A percentile compares a stretch with the other conserved stretches of the same genome.
Evolutionary conservation across 345 rosid species (phyloP).

Genomic region (Rhodamnia rubescens): DNA sequence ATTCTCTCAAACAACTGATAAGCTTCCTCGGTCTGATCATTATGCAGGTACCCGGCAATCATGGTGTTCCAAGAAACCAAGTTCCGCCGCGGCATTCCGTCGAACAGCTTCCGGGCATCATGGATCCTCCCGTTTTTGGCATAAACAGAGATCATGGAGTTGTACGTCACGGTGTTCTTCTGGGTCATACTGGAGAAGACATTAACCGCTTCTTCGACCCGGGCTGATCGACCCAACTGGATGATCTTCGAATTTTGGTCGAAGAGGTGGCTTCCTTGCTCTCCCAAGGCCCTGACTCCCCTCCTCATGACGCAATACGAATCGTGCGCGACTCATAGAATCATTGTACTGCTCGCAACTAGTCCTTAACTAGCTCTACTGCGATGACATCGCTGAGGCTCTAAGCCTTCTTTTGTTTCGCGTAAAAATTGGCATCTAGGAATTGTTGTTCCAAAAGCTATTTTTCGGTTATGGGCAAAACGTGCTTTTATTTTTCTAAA

Average conservation of each 20-base stretch:
- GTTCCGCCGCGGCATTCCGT: conserved; percentile 19
- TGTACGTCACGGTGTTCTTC: conserved; percentile 25
- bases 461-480: background rate
- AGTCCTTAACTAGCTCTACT: background rate
- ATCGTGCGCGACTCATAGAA: background rate
- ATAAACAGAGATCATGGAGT: conserved; percentile 25
- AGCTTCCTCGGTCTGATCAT: conserved; percentile 11
- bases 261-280: conserved; percentile 5
- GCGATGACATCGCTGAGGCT: background rate
- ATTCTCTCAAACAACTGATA: conserved; percentile 15
- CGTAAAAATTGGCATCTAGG: too few relatives aligned
- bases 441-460: background rate
- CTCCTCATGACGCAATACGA: background rate
- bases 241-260: conserved; percentile 18
- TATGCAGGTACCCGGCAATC: conserved; percentile 17
- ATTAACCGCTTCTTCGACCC: conserved; percentile 21
- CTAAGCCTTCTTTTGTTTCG: too few relatives aligned
- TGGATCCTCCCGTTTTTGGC: conserved; percentile 17
- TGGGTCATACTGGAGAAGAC: conserved; percentile 20
- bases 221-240: conserved; percentile 19
- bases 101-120: conserved; percentile 21
- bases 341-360: background rate
- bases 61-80: conserved; percentile 28
- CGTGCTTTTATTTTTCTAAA: background rate
- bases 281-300: background rate